Base-by-base conservation (phyloP, 1,139 yeast genomes). In the Arxiozyma slooffiae region DNA sequence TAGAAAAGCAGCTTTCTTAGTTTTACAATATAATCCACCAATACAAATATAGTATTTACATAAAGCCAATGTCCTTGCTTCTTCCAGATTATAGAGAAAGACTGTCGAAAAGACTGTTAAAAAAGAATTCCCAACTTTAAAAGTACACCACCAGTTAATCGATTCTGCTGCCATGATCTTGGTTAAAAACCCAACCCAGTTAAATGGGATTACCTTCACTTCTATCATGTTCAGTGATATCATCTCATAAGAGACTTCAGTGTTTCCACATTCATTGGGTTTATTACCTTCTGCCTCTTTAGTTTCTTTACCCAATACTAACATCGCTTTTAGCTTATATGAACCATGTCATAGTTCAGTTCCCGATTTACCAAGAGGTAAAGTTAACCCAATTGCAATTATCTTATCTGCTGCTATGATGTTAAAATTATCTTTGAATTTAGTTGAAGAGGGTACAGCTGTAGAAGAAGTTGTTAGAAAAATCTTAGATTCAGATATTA, bases 331-430 rank as follows among this genome's bases (percentile, higher is more conserved):
- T 67, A 98, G 98, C 55, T 77, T 92, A 56, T 92, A 92, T 69
- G 98, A 92, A 72, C 98, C 98, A 58, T 90, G 97, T 67, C 98
- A 92, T 69, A 98, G 98, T 46, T 85, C 96, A 43, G 98, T 98
- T 26, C 98, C 98, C 44, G 98, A 92, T 69, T 79, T 92, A 66
- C 83, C 83, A 49, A 75, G 73, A 54, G 87, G 88, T 67, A 85
- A 86, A 73, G 98, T 89, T 52, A 92, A 92, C 71, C 98, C 98
- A 49, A 72, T 90, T 51, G 98, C 97, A 48, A 87, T 97, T 34
- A 90, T 92, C 61, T 77, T 92, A 63, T 89, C 97, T 18, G 95
- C 85, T 11, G 97, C 97, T 38, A 85, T 92, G 95, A 90, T 92
- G 97, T 79, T 92, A 72, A 81, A 94, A 66, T 79, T 92, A 57